phyloP scores from a whole-genome alignment of 2,329 filamentous ascomycete species.

The Zalaria sp. region DNA sequence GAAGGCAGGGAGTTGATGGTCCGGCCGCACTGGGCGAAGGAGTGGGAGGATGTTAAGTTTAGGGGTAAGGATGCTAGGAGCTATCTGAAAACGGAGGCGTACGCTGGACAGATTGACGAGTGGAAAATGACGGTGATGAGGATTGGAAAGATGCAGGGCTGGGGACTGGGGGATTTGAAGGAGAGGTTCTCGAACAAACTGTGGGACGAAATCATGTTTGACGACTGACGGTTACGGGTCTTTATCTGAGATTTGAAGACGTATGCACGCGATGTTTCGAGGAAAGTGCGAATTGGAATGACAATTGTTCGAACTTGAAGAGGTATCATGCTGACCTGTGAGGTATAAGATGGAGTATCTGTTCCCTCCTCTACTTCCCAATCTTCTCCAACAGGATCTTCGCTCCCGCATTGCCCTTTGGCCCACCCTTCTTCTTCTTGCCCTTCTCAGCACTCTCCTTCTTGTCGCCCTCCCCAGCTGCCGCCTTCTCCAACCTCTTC shows the following conservation, averaged over 20 bases:
- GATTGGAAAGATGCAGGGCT: conserved; percentile 26
- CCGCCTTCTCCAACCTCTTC: conserved; percentile 55
- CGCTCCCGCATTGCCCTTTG: conserved; percentile 31
- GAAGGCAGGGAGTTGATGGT: conserved; percentile 7
- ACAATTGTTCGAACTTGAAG: no score
- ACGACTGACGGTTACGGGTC: no score
- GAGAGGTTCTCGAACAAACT: conserved; percentile 28
- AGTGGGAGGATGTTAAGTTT: conserved; percentile 9
- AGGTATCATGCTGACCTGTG: no score
- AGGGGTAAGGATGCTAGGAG: conserved; percentile 10
- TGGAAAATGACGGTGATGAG: conserved; percentile 20
- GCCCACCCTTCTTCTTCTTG: conserved; percentile 18
- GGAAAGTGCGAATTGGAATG: no score
- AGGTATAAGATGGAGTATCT: no score
- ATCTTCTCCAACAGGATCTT: conserved; percentile 30
- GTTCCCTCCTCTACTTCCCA: background rate
- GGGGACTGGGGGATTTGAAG: conserved; percentile 24
- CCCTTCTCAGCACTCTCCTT: conserved; percentile 23
- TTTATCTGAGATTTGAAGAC: no score
- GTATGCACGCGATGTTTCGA: no score
- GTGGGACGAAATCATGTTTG: conserved; percentile 18
- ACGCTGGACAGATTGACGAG: conserved; percentile 23
- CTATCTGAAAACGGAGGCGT: conserved; percentile 24
- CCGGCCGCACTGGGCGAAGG: conserved; percentile 33
- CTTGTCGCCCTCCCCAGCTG: conserved; percentile 30